These are phyloP conservation scores for Talaromyces piceae DNA, from an alignment of 2,329 filamentous ascomycete genomes.

Conservation along the genomic window DNA sequence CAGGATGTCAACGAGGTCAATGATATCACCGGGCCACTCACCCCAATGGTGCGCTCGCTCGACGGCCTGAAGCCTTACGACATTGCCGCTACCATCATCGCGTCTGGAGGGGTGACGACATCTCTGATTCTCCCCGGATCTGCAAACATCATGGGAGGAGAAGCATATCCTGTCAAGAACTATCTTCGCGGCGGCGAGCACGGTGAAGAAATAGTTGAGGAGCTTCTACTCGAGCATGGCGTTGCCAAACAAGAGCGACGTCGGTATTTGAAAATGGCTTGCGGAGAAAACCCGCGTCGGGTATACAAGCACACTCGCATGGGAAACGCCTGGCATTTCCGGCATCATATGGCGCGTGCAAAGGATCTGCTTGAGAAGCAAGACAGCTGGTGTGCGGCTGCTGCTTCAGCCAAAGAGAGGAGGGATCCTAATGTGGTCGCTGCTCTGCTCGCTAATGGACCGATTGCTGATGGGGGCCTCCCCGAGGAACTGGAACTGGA, in stretches of 20 bases:
- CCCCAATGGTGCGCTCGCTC: slow-evolving; percentile 60
- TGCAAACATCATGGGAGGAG: slow-evolving; percentile 66
- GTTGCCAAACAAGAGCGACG: slow-evolving; percentile 45
- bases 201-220: slow-evolving; percentile 55
- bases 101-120: slow-evolving; percentile 65
- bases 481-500: slow-evolving; percentile 59
- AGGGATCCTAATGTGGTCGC: slow-evolving; percentile 8
- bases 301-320: slow-evolving; percentile 56
- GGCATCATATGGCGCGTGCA: slow-evolving; percentile 60
- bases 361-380: slow-evolving; percentile 50
- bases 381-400: slow-evolving; percentile 60
- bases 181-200: slow-evolving; percentile 55
- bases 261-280: slow-evolving; percentile 72
- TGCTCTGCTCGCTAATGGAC: slow-evolving; percentile 6
- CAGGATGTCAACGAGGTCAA: slow-evolving; percentile 59
- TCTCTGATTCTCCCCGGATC: slow-evolving; percentile 60
- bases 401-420: slow-evolving; percentile 28
- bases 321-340: slow-evolving; percentile 63
- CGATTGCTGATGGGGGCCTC: slow-evolving; percentile 48
- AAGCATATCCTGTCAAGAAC: slow-evolving; percentile 63
- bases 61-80: slow-evolving; percentile 59
- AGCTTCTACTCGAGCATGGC: slow-evolving; percentile 59
- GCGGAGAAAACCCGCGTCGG: slow-evolving; percentile 61
- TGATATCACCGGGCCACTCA: slow-evolving; percentile 45
- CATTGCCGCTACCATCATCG: slow-evolving; percentile 60